Base-by-base conservation (phyloP, 345 rosid species). In the Excoecaria agallocha region DNA sequence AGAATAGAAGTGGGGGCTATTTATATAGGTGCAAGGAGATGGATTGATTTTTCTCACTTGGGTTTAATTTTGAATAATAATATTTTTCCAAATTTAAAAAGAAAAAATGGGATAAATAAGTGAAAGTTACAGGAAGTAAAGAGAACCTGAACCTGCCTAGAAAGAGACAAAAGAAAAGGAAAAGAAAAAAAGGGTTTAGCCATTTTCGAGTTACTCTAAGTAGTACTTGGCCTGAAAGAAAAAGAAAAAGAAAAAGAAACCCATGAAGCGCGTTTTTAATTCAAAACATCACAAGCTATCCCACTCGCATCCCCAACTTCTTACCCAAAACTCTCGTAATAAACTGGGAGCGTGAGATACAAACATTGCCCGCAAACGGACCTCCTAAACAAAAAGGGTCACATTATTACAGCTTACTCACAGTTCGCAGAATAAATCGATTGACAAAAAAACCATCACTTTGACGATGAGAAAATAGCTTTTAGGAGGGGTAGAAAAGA, bases 71-170 rank as follows among this genome's bases (percentile, higher is more conserved):
- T 30, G 30, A 30, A 30, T 30, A 30, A n/a, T n/a, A n/a, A 30
- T 30, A 30, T 30, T 30, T 30, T 30, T 30, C 30, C 1, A 59
- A 2, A 3, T n/a, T 70, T 51, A 5, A 67, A 15, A 38, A 20
- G 13, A 35, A 24, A n/a, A n/a, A n/a, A n/a, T n/a, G 68, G 39
- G 68, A 16, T 66, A 10, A 66, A 20, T 17, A 3, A 54, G n/a
- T 45, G 37, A n/a, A 17, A 11, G 39, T 13, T n/a, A 7, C 41
- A 77, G 10, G 0, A 12, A 5, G 55, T 15, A 7, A 35, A 77
- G 78, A 59, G 86, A 82, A 84, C 58, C 57, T 79, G 86, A 84
- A 84, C 58, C 49, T 79, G 87, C 92, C 46, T 45, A 51, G 86
- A 84, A 86, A 72, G 57, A 30, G 84, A 84, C 84, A 69, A 77